Base-by-base conservation (phyloP, 148 eudicot genomes). In the Nepenthes mirabilis region DNA sequence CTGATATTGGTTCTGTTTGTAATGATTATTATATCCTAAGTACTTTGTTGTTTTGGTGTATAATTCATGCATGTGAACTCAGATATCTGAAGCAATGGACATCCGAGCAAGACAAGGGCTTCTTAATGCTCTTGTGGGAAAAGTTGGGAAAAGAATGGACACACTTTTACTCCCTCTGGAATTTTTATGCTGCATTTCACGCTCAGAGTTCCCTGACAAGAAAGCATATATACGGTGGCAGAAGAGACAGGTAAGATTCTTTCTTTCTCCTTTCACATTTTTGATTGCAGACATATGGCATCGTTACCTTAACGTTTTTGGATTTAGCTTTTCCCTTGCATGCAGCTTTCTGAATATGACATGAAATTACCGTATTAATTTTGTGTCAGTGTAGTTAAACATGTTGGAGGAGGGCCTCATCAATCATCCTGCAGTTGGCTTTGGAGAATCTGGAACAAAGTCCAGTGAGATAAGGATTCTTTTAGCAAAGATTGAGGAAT, bases 341-440 rank as follows among this genome's bases (percentile, higher is more conserved):
- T 56, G 57, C 23, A 49, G 37, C 43, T 50, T 58, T 58, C 57
- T 65, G 12, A 33, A 43, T 35, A 13, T 14, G 8, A 32, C 23
- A 23, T 23, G 23, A 23, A 23, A 23, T 23, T 23, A 23, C 23
- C 23, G 23, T 23, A 23, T n/a, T 60, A 34, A 34, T 83, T 56
- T 77, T 72, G 70, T 84, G 95, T 84, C 86, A 81, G 86, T 79
- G 75, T 84, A 94, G 99, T 80, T 94, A 79, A 94, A 86, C 65
- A 86, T 94, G 95, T 74, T 94, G 83, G 99, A 94, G 68, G 99
- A 94, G 78, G 99, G 99, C 72, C 95, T 94, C 64, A 62, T 94
- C 56, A 89, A 94, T 84, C 84, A 94, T 55, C 88, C 99, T 36
- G 91, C 72, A 54, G 87, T 86, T 55, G 99, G 99, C 47, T 94